phyloP scores from a whole-genome alignment of 257 asterid species.

The Penstemon eatonii region DNA sequence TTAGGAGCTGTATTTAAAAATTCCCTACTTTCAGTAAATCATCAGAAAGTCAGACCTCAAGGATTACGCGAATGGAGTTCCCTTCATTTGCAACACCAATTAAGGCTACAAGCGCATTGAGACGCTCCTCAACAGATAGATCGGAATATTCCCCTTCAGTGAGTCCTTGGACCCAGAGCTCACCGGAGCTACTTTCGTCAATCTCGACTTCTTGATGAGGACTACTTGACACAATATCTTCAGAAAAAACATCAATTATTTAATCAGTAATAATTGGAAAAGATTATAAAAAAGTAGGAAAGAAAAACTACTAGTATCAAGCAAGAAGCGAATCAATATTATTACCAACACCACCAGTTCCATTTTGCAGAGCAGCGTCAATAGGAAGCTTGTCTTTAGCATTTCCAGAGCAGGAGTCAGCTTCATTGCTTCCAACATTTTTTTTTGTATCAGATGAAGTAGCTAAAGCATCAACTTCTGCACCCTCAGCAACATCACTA shows the following conservation, averaged over 20 bases:
- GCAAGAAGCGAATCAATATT: conserved; percentile 2
- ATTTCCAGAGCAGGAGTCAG: conserved; percentile 42
- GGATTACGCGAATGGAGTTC: conserved; percentile 79
- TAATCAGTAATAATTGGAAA: conserved; percentile 23
- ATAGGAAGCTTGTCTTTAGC: conserved; percentile 50
- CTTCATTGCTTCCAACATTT: conserved; percentile 41
- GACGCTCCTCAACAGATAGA: conserved; percentile 94
- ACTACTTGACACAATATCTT: conserved; percentile 28
- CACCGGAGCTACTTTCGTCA: conserved; percentile 86
- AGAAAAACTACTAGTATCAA: conserved; percentile 9
- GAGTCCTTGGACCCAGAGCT: conserved; percentile 94
- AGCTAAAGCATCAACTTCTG: conserved; percentile 79
- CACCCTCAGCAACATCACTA: conserved; percentile 79
- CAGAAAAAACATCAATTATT: conserved; percentile 19
- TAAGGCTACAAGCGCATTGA: conserved; percentile 82
- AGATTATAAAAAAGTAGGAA: not conserved
- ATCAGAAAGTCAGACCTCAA: conserved; percentile 44
- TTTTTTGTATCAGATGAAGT: conserved; percentile 52
- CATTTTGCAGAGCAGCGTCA: conserved; percentile 42
- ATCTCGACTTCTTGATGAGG: conserved; percentile 72
- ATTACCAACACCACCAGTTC: conserved; percentile 51
- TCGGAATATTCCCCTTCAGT: conserved; percentile 96
- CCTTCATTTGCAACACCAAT: conserved; percentile 96
- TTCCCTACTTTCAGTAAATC: not conserved
- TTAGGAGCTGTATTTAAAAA: conserved; percentile 18